phyloP scores from a whole-genome alignment of 495 filamentous ascomycete genomes.

The Evansstolkia leycettana region DNA sequence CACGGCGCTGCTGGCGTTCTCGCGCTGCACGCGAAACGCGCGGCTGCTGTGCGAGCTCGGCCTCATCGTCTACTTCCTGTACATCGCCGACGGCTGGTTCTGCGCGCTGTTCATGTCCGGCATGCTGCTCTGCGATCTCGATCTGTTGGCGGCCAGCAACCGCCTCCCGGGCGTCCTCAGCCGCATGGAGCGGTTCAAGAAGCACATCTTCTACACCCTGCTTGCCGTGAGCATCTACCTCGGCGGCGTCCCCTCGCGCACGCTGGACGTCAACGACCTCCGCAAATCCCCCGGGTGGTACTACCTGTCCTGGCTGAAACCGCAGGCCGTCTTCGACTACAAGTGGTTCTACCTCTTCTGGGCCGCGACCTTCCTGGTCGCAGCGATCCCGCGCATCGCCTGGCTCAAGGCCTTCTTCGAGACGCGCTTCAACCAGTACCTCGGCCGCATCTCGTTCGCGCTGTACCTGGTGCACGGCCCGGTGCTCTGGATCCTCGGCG shows the following conservation, averaged over 20 bases:
- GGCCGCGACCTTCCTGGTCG: slow-evolving; percentile 26
- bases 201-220: slow-evolving; percentile 29
- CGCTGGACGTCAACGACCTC: slow-evolving; percentile 6
- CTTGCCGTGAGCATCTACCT: slow-evolving; percentile 25
- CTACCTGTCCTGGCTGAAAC: slow-evolving; percentile 13
- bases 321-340: slow-evolving; percentile 17
- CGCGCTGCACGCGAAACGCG: slow-evolving; percentile 19
- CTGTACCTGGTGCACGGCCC: slow-evolving; percentile 47
- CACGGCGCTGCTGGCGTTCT: slow-evolving; percentile 23
- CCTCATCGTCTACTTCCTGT: slow-evolving; percentile 20
- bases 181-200: slow-evolving; percentile 23
- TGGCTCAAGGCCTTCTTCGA: slow-evolving; percentile 24
- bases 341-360: slow-evolving; percentile 20
- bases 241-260: slow-evolving; percentile 11
- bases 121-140: slow-evolving; percentile 30
- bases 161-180: slow-evolving; percentile 17
- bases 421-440: slow-evolving; percentile 33
- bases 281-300: slow-evolving; percentile 13
- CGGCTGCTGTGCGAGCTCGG: slow-evolving; percentile 29
- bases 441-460: slow-evolving; percentile 39
- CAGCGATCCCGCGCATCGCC: slow-evolving; percentile 14
- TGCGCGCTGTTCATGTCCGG: slow-evolving; percentile 33
- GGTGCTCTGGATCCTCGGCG: slow-evolving; percentile 26
- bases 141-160: slow-evolving; percentile 19
- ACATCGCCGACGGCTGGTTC: slow-evolving; percentile 28